Conservation (phyloP, 768 basidiomycete species). For the Paxillus involutus region DNA sequence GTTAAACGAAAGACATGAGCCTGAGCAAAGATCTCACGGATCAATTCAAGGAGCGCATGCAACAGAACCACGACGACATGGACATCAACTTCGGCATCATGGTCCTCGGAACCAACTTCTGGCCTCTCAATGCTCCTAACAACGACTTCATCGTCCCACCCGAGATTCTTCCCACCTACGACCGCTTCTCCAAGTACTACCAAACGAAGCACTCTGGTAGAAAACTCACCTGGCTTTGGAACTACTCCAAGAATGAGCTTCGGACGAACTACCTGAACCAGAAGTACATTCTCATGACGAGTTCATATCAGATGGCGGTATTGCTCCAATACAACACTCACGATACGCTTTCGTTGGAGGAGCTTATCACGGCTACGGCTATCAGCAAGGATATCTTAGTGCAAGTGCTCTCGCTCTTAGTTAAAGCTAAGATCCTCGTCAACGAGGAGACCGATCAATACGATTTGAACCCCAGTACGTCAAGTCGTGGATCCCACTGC, state of each 20-base stretch:
- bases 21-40: constrained; percentile 94
- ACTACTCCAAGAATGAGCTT: constrained; percentile 95
- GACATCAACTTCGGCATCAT: constrained; percentile 90
- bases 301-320: constrained; percentile 94
- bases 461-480: constrained; percentile 81
- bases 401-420: constrained; percentile 60
- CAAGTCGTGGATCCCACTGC: neutral
- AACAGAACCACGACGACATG: constrained; percentile 80
- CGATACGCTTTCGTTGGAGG: constrained; percentile 81
- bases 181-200: constrained; percentile 92
- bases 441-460: constrained; percentile 89
- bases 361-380: constrained; percentile 75
- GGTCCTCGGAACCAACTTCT: constrained; percentile 94
- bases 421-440: constrained; percentile 87
- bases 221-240: constrained; percentile 98
- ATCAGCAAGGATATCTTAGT: constrained; percentile 79
- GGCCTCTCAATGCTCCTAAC: constrained; percentile 83
- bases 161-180: constrained; percentile 85
- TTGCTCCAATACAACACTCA: constrained; percentile 90
- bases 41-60: constrained; percentile 92
- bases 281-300: constrained; percentile 96
- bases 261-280: constrained; percentile 90
- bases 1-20: constrained; percentile 68
- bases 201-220: constrained; percentile 92
- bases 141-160: constrained; percentile 88